Conservation (phyloP, 768 basidiomycete genomes). For the Macrolepiota dolichaula region DNA sequence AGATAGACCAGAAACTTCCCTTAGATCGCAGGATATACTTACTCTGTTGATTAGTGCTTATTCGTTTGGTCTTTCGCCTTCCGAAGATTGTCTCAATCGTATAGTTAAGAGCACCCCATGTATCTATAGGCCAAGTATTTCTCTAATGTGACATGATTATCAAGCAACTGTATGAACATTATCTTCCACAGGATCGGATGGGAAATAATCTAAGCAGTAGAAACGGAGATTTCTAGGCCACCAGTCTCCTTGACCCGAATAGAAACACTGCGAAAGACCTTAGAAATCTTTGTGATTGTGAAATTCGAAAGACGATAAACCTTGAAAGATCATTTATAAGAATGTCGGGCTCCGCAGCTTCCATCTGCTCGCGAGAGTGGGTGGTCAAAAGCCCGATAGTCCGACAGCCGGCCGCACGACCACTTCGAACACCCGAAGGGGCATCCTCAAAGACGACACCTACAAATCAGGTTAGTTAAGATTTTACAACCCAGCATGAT, state of each 20-base stretch:
- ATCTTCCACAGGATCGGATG: not conserved
- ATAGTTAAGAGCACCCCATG: not conserved
- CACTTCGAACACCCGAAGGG: conserved; percentile 79
- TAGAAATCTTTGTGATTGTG: not conserved
- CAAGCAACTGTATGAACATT: not conserved
- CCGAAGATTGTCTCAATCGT: not conserved
- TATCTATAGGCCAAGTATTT: not conserved
- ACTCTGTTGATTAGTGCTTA: not conserved
- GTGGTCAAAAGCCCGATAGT: conserved; percentile 83
- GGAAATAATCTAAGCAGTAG: not conserved
- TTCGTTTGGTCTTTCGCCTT: not conserved
- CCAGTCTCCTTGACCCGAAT: conserved; percentile 10
- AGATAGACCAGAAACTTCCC: not conserved
- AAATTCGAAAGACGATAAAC: conserved; percentile 31
- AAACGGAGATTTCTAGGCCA: conserved; percentile 14
- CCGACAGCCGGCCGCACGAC: conserved; percentile 77
- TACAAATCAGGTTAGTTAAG: conserved; percentile 19
- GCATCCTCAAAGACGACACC: conserved; percentile 93
- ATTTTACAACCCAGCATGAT: not conserved
- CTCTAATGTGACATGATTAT: not conserved
- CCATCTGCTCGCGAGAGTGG: conserved; percentile 67
- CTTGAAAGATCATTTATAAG: conserved; percentile 71
- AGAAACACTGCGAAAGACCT: not conserved
- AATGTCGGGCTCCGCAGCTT: conserved; percentile 60
- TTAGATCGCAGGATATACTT: not conserved